Conservation (phyloP, 495 filamentous ascomycete species). For the Clavariopsis aquatica region DNA sequence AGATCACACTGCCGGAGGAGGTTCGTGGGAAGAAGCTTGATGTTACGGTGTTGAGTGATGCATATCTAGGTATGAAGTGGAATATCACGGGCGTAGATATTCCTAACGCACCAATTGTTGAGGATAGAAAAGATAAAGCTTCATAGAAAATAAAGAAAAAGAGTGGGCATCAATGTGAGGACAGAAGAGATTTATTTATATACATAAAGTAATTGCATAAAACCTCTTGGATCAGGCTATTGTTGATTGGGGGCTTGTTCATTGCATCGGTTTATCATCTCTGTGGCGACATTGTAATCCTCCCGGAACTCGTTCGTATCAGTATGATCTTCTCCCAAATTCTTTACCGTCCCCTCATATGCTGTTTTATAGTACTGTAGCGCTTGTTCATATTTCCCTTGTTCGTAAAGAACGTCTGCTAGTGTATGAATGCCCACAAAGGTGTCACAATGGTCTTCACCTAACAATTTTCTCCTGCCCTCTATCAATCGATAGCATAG, state of each 20-base stretch:
- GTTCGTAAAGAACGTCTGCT: background rate
- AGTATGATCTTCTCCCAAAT: background rate
- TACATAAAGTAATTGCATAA: background rate
- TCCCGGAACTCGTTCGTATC: background rate
- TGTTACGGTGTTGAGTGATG: slow-evolving; percentile 77
- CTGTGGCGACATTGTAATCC: background rate
- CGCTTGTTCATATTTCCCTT: background rate
- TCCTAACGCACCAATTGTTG: slow-evolving; percentile 46
- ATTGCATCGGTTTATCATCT: background rate
- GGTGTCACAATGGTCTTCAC: background rate
- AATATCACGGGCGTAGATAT: slow-evolving; percentile 56
- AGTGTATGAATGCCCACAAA: background rate
- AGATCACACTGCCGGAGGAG: slow-evolving; percentile 63
- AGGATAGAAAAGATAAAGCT: slow-evolving; percentile 44
- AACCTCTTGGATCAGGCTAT: no score
- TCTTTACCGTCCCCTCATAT: background rate
- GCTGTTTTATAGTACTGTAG: background rate
- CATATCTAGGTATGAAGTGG: slow-evolving; percentile 81
- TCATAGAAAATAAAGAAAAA: background rate
- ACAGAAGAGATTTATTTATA: background rate
- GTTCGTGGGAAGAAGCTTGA: slow-evolving; percentile 58
- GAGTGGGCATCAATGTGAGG: no score
- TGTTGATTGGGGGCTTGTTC: background rate
- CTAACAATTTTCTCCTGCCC: background rate
- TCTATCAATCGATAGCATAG: background rate